Conservation (phyloP, 1,139 yeast genomes). For the Sugiyamaella xylanicola region DNA sequence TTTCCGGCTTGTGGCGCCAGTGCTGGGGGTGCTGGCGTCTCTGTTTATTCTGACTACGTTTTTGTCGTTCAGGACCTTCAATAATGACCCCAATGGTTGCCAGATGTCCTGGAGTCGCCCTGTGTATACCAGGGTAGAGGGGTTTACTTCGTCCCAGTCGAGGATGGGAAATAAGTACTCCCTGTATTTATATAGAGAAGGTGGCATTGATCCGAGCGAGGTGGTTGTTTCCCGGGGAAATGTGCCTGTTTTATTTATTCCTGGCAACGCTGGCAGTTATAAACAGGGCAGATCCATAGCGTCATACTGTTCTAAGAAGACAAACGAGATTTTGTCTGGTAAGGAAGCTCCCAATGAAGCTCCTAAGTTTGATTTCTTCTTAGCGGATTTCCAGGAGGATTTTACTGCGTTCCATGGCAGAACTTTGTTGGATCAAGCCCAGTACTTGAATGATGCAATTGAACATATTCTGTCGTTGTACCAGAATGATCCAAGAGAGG, state of each 20-base stretch:
- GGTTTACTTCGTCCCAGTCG: slow-evolving; percentile 69
- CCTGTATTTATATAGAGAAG: slow-evolving; percentile 74
- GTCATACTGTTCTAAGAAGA: slow-evolving; percentile 57
- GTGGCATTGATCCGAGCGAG: slow-evolving; percentile 43
- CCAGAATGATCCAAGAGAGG: slow-evolving; percentile 22
- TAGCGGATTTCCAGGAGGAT: slow-evolving; percentile 95
- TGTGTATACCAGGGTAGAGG: slow-evolving; percentile 13
- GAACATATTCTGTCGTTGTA: slow-evolving; percentile 73
- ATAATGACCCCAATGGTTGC: slow-evolving; percentile 28
- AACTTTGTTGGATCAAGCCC: slow-evolving; percentile 93
- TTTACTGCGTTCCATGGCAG: slow-evolving; percentile 96
- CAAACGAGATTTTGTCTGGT: slow-evolving; percentile 46
- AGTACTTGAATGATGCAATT: slow-evolving; percentile 86
- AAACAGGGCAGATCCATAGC: slow-evolving; percentile 93
- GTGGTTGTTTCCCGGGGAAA: slow-evolving; percentile 56
- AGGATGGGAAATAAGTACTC: slow-evolving; percentile 78
- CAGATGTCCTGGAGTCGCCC: slow-evolving; percentile 27
- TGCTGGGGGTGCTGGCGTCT: slow-evolving; percentile 10
- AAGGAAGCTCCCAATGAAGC: slow-evolving; percentile 8
- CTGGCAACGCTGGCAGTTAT: slow-evolving; percentile 97
- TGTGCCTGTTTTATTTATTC: slow-evolving; percentile 86
- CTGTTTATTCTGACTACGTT: slow-evolving; percentile 4
- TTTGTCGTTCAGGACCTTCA: slow-evolving; percentile 16
- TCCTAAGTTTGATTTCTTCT: slow-evolving; percentile 52
- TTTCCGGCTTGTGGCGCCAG: slow-evolving; percentile 16